Conservation (phyloP, 1,284 basidiomycete species). For the Trichosporon inkin region DNA sequence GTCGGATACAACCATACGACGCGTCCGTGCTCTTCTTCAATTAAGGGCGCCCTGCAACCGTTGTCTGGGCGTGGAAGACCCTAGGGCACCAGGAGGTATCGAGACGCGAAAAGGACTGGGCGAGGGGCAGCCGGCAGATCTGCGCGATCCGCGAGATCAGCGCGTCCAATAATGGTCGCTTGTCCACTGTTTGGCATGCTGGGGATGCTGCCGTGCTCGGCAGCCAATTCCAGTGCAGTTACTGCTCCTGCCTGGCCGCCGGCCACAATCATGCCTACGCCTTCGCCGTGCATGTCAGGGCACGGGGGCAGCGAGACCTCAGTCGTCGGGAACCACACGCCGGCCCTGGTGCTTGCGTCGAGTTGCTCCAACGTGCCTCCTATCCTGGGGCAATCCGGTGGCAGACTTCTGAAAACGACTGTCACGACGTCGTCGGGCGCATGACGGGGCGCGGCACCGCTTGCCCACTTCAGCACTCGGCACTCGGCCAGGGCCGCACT, state of each 20-base stretch:
- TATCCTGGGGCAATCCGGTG: slow-evolving; percentile 28
- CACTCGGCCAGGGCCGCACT: slow-evolving; percentile 24
- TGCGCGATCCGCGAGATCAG: neutral
- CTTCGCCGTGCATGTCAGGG: neutral
- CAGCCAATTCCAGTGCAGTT: neutral
- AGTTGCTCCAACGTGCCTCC: slow-evolving; percentile 14
- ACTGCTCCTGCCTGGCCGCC: neutral
- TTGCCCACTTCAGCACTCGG: slow-evolving; percentile 10
- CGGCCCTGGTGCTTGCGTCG: neutral
- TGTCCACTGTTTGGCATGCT: neutral
- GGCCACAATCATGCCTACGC: neutral
- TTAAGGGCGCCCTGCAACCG: neutral
- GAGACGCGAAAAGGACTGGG: slow-evolving; percentile 29
- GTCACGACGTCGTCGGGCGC: slow-evolving; percentile 9
- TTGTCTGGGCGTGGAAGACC: too few relatives aligned
- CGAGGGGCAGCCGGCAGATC: neutral
- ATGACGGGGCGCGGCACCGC: neutral
- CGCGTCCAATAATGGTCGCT: neutral
- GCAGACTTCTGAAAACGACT: slow-evolving; percentile 27
- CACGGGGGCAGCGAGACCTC: neutral
- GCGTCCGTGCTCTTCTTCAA: too few relatives aligned
- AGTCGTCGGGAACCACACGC: neutral
- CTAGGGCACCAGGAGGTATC: slow-evolving; percentile 34
- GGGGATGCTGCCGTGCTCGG: neutral
- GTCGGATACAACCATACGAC: neutral